These are phyloP conservation scores for Suillus weaverae DNA, from an alignment of 768 basidiomycete genomes.

Conservation along the genomic window DNA sequence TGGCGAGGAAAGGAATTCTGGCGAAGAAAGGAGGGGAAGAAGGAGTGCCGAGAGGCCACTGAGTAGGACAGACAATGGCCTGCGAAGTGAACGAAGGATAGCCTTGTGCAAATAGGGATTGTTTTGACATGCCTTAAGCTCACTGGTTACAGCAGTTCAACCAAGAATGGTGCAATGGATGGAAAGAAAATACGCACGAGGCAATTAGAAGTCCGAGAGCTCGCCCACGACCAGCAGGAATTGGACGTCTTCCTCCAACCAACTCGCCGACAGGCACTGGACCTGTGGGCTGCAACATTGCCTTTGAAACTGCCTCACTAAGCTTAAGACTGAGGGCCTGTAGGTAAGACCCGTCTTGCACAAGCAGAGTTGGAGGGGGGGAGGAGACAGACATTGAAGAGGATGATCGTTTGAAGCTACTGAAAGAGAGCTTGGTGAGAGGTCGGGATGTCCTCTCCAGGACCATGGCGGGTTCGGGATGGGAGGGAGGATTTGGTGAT, in stretches of 20 bases:
- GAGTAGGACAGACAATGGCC: constrained; percentile 73
- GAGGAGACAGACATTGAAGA: constrained; percentile 37
- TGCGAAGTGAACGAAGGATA: constrained; percentile 70
- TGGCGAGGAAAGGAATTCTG: constrained; percentile 54
- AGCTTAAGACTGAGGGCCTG: constrained; percentile 75
- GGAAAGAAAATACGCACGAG: constrained; percentile 49
- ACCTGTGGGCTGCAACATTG: constrained; percentile 64
- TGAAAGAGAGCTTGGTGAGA: constrained; percentile 58
- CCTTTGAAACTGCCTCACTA: constrained; percentile 79
- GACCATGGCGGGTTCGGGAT: constrained; percentile 31
- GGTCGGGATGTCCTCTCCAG: constrained; percentile 51
- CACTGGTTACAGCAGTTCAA: constrained; percentile 42
- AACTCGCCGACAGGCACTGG: constrained; percentile 51
- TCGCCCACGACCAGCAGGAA: constrained; percentile 72
- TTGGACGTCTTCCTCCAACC: constrained; percentile 65
- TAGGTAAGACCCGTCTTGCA: constrained; percentile 80
- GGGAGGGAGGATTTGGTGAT: constrained; percentile 50
- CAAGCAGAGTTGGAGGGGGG: constrained; percentile 42
- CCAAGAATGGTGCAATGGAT: constrained; percentile 14
- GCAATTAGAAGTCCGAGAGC: constrained; percentile 68
- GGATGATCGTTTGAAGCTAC: constrained; percentile 57
- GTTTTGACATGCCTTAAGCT: constrained; percentile 62
- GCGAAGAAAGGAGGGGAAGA: constrained; percentile 63
- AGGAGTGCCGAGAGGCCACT: constrained; percentile 69
- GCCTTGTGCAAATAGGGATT: constrained; percentile 68